Conservation (phyloP, 1,284 basidiomycete species). For the Irpex sp. region DNA sequence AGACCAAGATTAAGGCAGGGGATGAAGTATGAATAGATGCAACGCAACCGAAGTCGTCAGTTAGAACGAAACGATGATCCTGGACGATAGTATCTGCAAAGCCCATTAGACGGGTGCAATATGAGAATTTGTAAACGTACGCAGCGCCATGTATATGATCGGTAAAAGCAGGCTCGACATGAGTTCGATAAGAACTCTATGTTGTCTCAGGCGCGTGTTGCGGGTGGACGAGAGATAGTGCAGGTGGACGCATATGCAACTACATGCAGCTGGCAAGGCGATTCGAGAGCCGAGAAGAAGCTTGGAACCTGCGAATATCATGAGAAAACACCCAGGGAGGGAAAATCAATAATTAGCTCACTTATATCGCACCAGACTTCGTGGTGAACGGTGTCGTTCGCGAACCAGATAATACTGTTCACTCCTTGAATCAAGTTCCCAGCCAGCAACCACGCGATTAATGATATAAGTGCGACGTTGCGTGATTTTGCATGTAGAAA, state of each 20-base stretch:
- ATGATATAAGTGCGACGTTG: conserved; percentile 57
- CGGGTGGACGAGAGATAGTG: conserved; percentile 29
- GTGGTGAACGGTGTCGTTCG: conserved; percentile 39
- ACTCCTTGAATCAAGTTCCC: conserved; percentile 51
- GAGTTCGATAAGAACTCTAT: conserved; percentile 53
- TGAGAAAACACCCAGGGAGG: background rate
- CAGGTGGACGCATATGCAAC: conserved; percentile 50
- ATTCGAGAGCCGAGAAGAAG: conserved; percentile 49
- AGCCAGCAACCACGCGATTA: conserved; percentile 54
- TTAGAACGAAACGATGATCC: conserved; percentile 75
- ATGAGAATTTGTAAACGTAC: conserved; percentile 47
- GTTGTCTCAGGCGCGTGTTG: conserved; percentile 37
- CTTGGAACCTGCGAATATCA: conserved; percentile 43
- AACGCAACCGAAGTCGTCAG: conserved; percentile 70
- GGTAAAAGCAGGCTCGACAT: conserved; percentile 63
- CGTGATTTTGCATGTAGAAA: conserved; percentile 49
- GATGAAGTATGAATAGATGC: conserved; percentile 64
- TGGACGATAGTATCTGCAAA: conserved; percentile 70
- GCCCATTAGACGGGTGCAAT: conserved; percentile 10
- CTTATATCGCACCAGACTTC: conserved; percentile 63
- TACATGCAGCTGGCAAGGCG: conserved; percentile 58
- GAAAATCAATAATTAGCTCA: conserved; percentile 30
- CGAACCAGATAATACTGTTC: conserved; percentile 53
- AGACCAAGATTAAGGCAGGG: conserved; percentile 61
- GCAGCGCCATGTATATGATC: conserved; percentile 62